Evolutionary conservation across 2,329 filamentous ascomycete species (phyloP), one percentile per base, ranked within the genome.

Genomic region (Cercospora sojina): DNA sequence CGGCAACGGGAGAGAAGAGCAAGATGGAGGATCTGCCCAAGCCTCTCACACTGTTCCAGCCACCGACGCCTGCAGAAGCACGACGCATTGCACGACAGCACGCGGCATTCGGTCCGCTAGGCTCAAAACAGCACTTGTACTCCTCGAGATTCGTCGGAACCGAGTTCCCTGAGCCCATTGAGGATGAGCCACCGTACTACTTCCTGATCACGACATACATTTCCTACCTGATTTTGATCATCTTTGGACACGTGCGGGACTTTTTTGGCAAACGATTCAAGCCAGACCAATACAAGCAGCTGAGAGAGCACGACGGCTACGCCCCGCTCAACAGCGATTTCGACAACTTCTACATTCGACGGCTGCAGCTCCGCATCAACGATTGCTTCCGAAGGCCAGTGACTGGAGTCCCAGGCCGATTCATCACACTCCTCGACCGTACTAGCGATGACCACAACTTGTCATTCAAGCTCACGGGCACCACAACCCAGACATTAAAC

Each of bases 181-280:
- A 97, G 77, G 95, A 99, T 76, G 94, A 97, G 79, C 94, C 95
- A 49, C 92, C 94, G 18, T 98, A 97, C 82, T 98, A 93, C 84
- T 97, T 91, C 81, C 88, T 99, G 75, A 86, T 99, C 73, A 98
- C 95, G 38, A 99, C 95, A 75, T 99, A 99, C 84, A 92, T 99
- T 80, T 97, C 93, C 81, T 99, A 99, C 80, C 86, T 99, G 70
- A 89, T 98, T 72, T 87, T 99, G 74, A 98, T 99, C 77, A 88
- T 95, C 71, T 93, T 97, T 71, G 95, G 95, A 64, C 95, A 99
- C 77, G 88, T 97, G 67, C 89, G 94, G 77, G 95, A 99, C 79
- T 98, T 97, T 81, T 98, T 99, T 77, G 94, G 95, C 79, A 97
- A 98, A 84, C 88, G 91, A 69, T 97, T 99, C 81, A 90, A 90